Evolutionary conservation across 78 protist species (phyloP), one percentile per base, ranked within the genome.

Genomic region (Neovahlkampfia damariscottae): DNA sequence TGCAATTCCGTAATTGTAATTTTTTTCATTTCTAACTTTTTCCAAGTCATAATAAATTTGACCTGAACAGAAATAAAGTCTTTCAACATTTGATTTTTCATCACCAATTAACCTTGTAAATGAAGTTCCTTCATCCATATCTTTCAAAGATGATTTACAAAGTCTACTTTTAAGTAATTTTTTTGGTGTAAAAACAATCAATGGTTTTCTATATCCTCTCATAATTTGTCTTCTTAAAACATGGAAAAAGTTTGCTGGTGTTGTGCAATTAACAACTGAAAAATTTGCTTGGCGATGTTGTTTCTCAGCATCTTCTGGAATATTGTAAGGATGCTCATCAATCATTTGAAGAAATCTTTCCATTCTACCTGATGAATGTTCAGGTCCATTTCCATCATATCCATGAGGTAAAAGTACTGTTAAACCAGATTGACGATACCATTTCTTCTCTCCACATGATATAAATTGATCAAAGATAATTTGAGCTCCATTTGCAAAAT

Each of bases 231-330:
- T 62, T 19, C 98, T 86, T 10, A 95, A 81, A 8, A 85, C 88
- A 75, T 93, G 98, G 90, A 93, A 95, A 90, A 86, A 90, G 77
- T 95, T 88, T 59, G 97, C 97, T 5, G 98, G 98, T 0, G 98
- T 95, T 7, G 96, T 78, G 67, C 86, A 80, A 70, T 90, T 82
- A 77, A 77, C n/a, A n/a, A 88, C 88, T 28, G 41, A 76, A 70
- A 38, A 50, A 38, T 8, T 10, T 32, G n/a, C 8, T 38, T 41
- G 3, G 10, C 40, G n/a, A 41, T 28, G 0, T 28, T 41, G 0
- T 70, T 19, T 79, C 38, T 82, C 82, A 40, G 76, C 82, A 31
- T 76, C 83, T 9, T 83, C 34, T 36, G 38, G n/a, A 62, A 70
- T 77, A 66, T 67, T 70, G 79, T 84, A 85, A 10, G 2, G 2